Evolutionary conservation across 148 eudicot genomes (phyloP).

Genomic region (Tetragonia tetragonoides): DNA sequence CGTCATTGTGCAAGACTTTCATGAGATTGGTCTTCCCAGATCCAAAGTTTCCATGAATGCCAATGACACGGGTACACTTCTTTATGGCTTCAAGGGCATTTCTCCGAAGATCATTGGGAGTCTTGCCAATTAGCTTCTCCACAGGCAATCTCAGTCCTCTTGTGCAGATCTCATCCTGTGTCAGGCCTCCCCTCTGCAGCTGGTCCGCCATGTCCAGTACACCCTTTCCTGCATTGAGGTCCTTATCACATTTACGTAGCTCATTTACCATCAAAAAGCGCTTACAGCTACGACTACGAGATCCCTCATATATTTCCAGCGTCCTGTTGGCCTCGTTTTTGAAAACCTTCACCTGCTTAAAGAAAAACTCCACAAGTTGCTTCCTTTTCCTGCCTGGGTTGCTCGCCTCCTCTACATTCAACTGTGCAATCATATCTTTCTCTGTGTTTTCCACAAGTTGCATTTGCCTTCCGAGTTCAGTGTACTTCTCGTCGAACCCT

Average conservation of each 20-base stretch:
- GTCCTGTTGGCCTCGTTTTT: not conserved
- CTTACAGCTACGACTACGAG: not conserved
- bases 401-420: not conserved
- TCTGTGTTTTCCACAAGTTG: not conserved
- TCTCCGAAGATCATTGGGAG: not conserved
- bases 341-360: not conserved
- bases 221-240: not conserved
- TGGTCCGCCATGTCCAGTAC: slow-evolving; percentile 2
- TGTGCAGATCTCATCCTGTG: not conserved
- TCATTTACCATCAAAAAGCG: not conserved
- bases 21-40: slow-evolving; percentile 23
- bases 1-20: slow-evolving; percentile 14
- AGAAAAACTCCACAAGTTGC: not conserved
- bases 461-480: not conserved
- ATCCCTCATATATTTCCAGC: not conserved
- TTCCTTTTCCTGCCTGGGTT: slow-evolving; percentile 3
- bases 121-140: slow-evolving; percentile 7
- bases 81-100: not conserved
- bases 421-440: not conserved
- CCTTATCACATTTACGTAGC: not conserved
- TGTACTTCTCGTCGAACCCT: not conserved
- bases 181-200: slow-evolving; percentile 2
- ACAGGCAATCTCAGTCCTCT: slow-evolving; percentile 8
- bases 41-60: slow-evolving; percentile 16
- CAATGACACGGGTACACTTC: not conserved